Percentiles rank a stretch among this genome's conserved stretches.
Conservation (phyloP, 176 grass and related monocot genomes). For the Stipa capillata region DNA sequence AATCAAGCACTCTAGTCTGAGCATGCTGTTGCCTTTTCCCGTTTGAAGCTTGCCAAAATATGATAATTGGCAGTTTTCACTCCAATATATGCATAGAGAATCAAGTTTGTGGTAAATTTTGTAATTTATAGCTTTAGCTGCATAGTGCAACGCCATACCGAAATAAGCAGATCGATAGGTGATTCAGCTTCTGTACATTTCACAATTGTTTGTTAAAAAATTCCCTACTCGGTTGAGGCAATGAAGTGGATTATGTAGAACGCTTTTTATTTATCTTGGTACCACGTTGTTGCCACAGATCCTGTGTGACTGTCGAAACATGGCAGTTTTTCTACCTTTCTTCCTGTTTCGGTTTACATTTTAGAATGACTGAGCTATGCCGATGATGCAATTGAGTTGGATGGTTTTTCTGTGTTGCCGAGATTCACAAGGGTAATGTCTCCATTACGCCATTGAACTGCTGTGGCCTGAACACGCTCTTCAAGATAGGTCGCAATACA, state of each 20-base stretch:
- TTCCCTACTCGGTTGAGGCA: background rate
- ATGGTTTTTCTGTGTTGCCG: too few species aligned
- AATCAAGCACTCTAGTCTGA: constrained; percentile 57
- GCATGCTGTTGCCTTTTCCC: background rate
- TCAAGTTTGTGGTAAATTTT: background rate
- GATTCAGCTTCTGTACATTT: background rate
- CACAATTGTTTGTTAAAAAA: background rate
- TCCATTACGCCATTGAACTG: too few species aligned
- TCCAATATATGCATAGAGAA: background rate
- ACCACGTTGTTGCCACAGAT: too few species aligned
- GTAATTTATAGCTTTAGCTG: constrained; percentile 26
- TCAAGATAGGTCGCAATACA: too few species aligned
- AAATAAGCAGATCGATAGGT: background rate
- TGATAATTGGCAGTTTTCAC: constrained; percentile 7
- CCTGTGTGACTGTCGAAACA: background rate
- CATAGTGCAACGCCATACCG: background rate
- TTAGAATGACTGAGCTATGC: background rate
- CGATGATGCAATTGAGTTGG: background rate
- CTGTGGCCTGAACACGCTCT: too few species aligned
- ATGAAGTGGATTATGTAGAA: background rate
- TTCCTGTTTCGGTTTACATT: background rate
- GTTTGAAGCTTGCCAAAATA: background rate
- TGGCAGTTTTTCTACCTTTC: background rate
- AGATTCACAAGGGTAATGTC: too few species aligned
- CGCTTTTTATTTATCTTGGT: too few species aligned